These are phyloP conservation scores for Forsythia viridissima DNA, from an alignment of 257 asterid species.

Conservation along the genomic window DNA sequence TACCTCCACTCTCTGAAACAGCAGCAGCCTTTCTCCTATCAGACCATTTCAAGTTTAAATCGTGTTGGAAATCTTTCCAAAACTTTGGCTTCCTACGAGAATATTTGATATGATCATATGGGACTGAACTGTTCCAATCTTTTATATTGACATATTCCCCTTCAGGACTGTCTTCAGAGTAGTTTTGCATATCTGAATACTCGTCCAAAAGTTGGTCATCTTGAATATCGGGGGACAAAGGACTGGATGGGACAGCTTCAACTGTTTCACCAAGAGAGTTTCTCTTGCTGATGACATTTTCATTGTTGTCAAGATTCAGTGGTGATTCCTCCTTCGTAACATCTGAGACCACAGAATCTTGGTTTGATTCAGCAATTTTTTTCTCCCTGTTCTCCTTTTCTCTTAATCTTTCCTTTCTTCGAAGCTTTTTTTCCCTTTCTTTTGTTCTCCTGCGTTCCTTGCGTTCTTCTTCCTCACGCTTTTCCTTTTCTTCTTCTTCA, in stretches of 20 bases:
- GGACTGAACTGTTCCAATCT: slow-evolving; percentile 45
- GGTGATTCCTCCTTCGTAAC: slow-evolving; percentile 44
- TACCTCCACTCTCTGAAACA: slow-evolving; percentile 49
- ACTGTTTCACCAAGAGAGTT: slow-evolving; percentile 51
- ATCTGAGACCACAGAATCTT: slow-evolving; percentile 40
- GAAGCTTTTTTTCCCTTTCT: slow-evolving; percentile 89
- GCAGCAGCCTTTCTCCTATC: slow-evolving; percentile 52
- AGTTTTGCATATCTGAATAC: slow-evolving; percentile 49
- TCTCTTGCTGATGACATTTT: slow-evolving; percentile 38
- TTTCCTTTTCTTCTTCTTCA: slow-evolving; percentile 98
- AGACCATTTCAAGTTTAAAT: slow-evolving; percentile 53
- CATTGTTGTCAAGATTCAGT: slow-evolving; percentile 43
- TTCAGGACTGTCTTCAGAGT: slow-evolving; percentile 50
- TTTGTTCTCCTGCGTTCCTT: slow-evolving; percentile 77
- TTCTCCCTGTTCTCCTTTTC: slow-evolving; percentile 78
- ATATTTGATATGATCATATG: slow-evolving; percentile 49
- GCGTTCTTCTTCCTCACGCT: slow-evolving; percentile 91
- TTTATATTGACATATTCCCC: slow-evolving; percentile 43
- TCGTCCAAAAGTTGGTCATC: slow-evolving; percentile 54
- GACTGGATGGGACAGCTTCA: slow-evolving; percentile 54
- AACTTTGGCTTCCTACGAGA: slow-evolving; percentile 65
- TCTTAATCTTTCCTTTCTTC: slow-evolving; percentile 90
- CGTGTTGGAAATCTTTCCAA: slow-evolving; percentile 59
- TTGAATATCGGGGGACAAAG: slow-evolving; percentile 53
- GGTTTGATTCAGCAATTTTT: slow-evolving; percentile 44